phyloP scores from a whole-genome alignment of 208 protist species.

The Leishmania gerbilli region DNA sequence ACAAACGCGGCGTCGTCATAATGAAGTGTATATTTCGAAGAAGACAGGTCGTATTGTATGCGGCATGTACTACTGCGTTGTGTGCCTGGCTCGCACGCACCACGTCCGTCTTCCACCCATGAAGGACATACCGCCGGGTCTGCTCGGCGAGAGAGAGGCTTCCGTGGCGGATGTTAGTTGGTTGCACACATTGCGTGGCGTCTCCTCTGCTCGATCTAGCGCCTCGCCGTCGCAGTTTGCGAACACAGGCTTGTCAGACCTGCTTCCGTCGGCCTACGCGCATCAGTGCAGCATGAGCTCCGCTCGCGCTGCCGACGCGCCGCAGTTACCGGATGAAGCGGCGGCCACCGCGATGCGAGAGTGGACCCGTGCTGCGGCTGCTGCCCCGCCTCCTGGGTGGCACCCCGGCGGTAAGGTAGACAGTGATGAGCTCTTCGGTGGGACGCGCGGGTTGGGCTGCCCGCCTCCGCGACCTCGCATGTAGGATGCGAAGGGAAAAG shows the following conservation, averaged over 20 bases:
- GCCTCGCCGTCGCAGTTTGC: background rate
- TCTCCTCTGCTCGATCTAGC: background rate
- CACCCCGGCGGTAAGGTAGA: background rate
- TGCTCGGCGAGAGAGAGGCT: background rate
- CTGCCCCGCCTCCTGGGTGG: constrained; percentile 17
- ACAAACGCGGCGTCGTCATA: constrained; percentile 19
- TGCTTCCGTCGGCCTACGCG: background rate
- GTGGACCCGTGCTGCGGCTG: constrained; percentile 14
- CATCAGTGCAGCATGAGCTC: background rate
- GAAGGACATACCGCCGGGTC: background rate
- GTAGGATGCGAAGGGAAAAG: background rate
- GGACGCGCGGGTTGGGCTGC: constrained; percentile 3
- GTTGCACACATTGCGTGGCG: background rate
- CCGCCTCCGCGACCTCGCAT: constrained; percentile 9
- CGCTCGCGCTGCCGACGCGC: background rate
- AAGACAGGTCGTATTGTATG: constrained; percentile 14
- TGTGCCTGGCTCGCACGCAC: constrained; percentile 34
- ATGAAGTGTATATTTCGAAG: constrained; percentile 19
- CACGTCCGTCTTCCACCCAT: constrained; percentile 28
- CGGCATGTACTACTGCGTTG: constrained; percentile 31
- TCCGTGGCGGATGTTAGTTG: background rate
- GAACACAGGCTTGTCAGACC: background rate
- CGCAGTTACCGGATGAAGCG: background rate
- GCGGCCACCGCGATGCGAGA: constrained; percentile 14
- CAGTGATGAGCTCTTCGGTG: constrained; percentile 15